Evolutionary conservation across 352 stramenopile species (phyloP), one percentile per base, ranked within the genome.

Genomic region (Hyaloperonospora arabidopsidis): DNA sequence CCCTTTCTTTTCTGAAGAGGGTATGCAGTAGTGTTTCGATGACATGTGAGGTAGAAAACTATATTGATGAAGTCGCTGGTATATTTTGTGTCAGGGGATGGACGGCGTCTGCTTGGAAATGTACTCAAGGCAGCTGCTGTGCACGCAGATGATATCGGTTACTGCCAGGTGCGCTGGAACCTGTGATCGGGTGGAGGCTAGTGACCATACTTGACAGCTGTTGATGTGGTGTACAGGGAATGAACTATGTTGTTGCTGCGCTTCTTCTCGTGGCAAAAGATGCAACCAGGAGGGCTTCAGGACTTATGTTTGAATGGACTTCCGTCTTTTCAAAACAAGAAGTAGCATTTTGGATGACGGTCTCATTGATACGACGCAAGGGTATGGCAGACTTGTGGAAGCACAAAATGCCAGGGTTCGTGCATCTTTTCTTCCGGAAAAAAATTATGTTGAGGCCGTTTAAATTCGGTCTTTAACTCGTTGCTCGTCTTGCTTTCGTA

Each of bases 191-290:
- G 15, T 45, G 17, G 11, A 7, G 48, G 5, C 18, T 51, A 13
- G 8, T 21, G 19, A 38, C 1, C 28, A n/a, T 29, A 57, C 32
- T 13, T 57, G 28, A 58, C 18, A 17, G 28, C 1, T 57, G 11
- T 43, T 35, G 17, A 38, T 58, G 19, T 54, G 12, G 0, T 50
- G 53, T 39, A 0, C 32, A 90, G 78, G 83, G 83, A 4, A 93
- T 93, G 83, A 93, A 91, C 60, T 93, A 90, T 61, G 79, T 91
- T 19, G 80, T 78, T 0, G 83, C 77, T 21, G 63, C 67, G 10
- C 48, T 89, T 1, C 49, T 93, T 36, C 55, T 89, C 19, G 49
- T 79, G 17, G 59, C 82, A 38, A 74, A 68, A 45, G 59, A 65
- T 15, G 19, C 43, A n/a, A 29, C n/a, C n/a, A 55, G 40, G 22